Conservation (phyloP, 73 alveolate species). For the Paramecium octaurelia region DNA sequence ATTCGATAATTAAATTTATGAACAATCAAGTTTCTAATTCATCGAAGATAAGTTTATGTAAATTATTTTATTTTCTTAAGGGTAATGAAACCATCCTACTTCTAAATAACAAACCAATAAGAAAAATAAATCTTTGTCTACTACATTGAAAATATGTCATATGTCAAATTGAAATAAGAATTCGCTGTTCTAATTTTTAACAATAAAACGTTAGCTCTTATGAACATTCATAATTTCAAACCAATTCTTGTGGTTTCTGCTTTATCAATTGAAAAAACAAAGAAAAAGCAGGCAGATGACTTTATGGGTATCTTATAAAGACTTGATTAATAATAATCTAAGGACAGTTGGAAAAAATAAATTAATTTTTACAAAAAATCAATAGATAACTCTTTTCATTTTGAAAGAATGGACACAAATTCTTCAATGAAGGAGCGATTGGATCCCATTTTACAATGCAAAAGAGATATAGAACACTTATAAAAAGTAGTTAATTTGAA, state of each 20-base stretch:
- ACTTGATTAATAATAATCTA: not conserved
- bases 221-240: not conserved
- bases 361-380: not conserved
- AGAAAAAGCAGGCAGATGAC: not conserved
- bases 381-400: not conserved
- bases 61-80: not conserved
- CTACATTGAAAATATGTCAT: not conserved
- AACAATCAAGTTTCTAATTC: not conserved
- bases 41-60: conserved; percentile 3
- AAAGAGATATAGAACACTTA: not conserved
- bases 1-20: not conserved
- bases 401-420: not conserved
- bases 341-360: conserved; percentile 12
- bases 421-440: not conserved
- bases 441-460: not conserved
- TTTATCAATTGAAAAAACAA: not conserved
- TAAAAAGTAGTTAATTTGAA: not conserved
- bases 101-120: not conserved
- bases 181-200: not conserved
- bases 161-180: not conserved
- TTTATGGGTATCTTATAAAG: not conserved
- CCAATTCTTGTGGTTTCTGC: not conserved
- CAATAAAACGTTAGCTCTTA: not conserved
- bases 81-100: not conserved
- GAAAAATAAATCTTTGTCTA: not conserved